Evolutionary conservation across 2,329 filamentous ascomycete species (phyloP).

Genomic region (Verticillium alfalfae): DNA sequence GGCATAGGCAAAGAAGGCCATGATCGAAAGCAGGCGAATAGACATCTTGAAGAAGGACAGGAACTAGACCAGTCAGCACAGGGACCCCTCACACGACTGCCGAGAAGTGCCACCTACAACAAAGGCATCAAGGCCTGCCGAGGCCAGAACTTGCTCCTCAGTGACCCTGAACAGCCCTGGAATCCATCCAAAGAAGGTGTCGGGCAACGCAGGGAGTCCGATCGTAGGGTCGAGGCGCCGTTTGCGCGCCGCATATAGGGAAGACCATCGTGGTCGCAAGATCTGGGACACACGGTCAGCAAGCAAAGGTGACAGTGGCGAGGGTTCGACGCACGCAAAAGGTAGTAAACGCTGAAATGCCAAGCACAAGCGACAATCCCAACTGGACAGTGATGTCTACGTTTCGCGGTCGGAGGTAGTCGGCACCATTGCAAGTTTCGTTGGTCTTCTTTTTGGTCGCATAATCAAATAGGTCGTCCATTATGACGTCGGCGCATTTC

Average conservation of each 20-base stretch:
- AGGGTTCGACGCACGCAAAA: slow-evolving; percentile 60
- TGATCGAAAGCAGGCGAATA: slow-evolving; percentile 71
- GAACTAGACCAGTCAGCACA: slow-evolving; percentile 43
- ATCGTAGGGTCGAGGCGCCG: slow-evolving; percentile 57
- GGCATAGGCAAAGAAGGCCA: slow-evolving; percentile 74
- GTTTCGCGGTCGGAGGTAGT: slow-evolving; percentile 17
- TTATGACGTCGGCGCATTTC: slow-evolving; percentile 1
- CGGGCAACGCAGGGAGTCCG: slow-evolving; percentile 71
- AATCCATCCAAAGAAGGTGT: slow-evolving; percentile 91
- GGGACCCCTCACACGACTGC: too few relatives aligned
- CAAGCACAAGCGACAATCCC: slow-evolving; percentile 65
- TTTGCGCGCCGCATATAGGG: slow-evolving; percentile 84
- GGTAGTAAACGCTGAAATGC: slow-evolving; percentile 63
- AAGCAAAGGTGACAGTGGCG: background rate
- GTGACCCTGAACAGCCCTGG: slow-evolving; percentile 76
- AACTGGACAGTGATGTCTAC: slow-evolving; percentile 56
- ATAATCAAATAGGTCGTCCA: slow-evolving; percentile 6
- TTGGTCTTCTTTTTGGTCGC: slow-evolving; percentile 7
- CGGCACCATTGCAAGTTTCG: slow-evolving; percentile 13
- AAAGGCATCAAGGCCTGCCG: slow-evolving; percentile 90
- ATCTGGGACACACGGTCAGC: slow-evolving; percentile 43
- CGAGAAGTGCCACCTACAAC: slow-evolving; percentile 51
- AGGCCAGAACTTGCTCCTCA: slow-evolving; percentile 83
- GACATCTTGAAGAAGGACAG: slow-evolving; percentile 95
- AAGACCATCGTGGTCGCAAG: slow-evolving; percentile 84